These are phyloP conservation scores for Hypomyces rosellus DNA, from an alignment of 2,329 filamentous ascomycete genomes.

Conservation along the genomic window DNA sequence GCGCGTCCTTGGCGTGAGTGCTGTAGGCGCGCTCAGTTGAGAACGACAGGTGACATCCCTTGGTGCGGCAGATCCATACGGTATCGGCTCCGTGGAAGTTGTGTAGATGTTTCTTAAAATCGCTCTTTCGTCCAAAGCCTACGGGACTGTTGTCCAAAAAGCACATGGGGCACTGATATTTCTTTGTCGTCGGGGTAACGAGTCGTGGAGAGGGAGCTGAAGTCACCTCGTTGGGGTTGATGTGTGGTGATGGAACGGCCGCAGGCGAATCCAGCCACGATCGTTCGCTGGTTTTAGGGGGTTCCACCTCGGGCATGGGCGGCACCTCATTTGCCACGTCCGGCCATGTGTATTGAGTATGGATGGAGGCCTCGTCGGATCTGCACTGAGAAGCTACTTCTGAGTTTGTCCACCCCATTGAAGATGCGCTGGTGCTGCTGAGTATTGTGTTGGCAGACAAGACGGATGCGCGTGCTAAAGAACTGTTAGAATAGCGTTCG, in stretches of 20 bases:
- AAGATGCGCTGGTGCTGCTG: slow-evolving; percentile 35
- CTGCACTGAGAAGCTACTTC: slow-evolving; percentile 33
- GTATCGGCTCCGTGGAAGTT: slow-evolving; percentile 40
- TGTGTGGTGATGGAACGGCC: slow-evolving; percentile 29
- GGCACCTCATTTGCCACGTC: slow-evolving; percentile 28
- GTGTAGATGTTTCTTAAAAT: slow-evolving; percentile 44
- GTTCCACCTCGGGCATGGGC: slow-evolving; percentile 29
- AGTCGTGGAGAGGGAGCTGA: slow-evolving; percentile 32
- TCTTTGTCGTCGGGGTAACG: slow-evolving; percentile 32
- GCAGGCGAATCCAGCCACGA: slow-evolving; percentile 37
- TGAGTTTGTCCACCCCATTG: slow-evolving; percentile 36
- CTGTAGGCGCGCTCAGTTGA: slow-evolving; percentile 40
- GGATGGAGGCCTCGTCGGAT: slow-evolving; percentile 34
- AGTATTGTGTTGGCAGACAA: slow-evolving; percentile 35
- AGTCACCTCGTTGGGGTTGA: slow-evolving; percentile 26
- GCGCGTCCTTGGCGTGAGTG: slow-evolving; percentile 37
- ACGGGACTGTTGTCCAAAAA: slow-evolving; percentile 39
- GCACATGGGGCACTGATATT: slow-evolving; percentile 41
- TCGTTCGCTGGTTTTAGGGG: slow-evolving; percentile 26
- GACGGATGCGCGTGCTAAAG: slow-evolving; percentile 32
- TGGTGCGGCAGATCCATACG: slow-evolving; percentile 37
- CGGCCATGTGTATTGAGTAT: slow-evolving; percentile 34
- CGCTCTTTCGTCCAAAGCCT: slow-evolving; percentile 40
- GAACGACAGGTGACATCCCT: slow-evolving; percentile 36
- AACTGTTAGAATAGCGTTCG: slow-evolving; percentile 3